Base-by-base conservation (phyloP, 208 protist genomes). In the Trypanosoma scelopori region DNA sequence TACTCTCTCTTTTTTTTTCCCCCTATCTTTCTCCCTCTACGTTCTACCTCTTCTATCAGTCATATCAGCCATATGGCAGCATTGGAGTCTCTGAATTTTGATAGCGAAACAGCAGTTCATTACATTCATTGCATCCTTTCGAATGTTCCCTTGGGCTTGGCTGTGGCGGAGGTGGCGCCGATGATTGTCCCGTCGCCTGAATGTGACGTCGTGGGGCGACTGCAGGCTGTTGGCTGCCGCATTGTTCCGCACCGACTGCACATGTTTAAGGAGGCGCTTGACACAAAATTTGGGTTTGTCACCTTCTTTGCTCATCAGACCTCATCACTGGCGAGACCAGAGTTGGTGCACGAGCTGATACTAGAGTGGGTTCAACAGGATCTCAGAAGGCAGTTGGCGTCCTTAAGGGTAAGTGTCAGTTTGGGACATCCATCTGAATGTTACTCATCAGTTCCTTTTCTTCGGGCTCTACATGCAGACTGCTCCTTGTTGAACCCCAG, bases 231-330 rank as follows among this genome's bases (percentile, higher is more conserved):
- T 9, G 76, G 78, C 12, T 79, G 69, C 60, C 74, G 68, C 16
- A 58, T 92, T 64, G 81, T 92, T 55, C 85, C 84, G 9, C 84
- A 89, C 39, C 80, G 79, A 45, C 74, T 94, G 53, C 82, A 91
- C 52, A 69, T 87, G 32, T 94, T 87, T 74, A 94, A 94, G 71
- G 88, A 94, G 47, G 55, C 77, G 0, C 78, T 94, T 35, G 55
- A 75, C 20, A 52, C 16, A 16, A 94, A 94, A 66, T 92, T 94
- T 66, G 88, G 88, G 13, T 90, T 84, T 63, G 65, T 87, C 25
- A 78, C 73, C 27, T 94, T 81, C 55, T 84, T 86, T 61, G 46
- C 92, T 27, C 64, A 85, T 52, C 58, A 72, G 18, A 37, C 62
- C 15, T 20, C 32, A 25, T 12, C 42, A 32, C 12, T 41, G 1